Evolutionary conservation across 2,329 filamentous ascomycete genomes (phyloP).

Genomic region (Orbilia quercus): DNA sequence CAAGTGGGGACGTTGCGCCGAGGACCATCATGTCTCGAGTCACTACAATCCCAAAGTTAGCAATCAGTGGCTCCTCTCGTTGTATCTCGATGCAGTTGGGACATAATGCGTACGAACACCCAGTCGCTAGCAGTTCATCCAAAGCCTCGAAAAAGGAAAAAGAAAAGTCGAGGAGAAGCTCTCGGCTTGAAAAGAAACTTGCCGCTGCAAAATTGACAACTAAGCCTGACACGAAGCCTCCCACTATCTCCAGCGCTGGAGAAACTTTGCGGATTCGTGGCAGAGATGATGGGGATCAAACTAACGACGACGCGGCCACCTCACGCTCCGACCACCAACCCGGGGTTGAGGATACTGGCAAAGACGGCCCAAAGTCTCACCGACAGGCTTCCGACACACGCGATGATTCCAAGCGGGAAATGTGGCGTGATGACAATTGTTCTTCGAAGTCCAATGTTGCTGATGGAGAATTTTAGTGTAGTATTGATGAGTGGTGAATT

Average conservation of each 20-base stretch:
- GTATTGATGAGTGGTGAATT: too few species aligned
- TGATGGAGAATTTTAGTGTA: too few species aligned
- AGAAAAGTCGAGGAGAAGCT: constrained; percentile 24
- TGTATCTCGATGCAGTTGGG: constrained; percentile 39
- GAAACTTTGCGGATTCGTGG: constrained; percentile 39
- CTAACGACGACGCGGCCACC: too few species aligned
- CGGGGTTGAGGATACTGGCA: not conserved
- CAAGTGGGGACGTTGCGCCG: constrained; percentile 78
- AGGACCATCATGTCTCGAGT: constrained; percentile 87
- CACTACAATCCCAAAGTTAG: constrained; percentile 58
- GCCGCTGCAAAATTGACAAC: not conserved
- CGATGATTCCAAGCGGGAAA: not conserved
- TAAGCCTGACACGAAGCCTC: constrained; percentile 21
- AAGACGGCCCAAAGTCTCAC: not conserved
- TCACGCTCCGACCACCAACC: not conserved
- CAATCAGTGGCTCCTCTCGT: constrained; percentile 57
- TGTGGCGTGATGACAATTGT: too few species aligned
- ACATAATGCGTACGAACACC: not conserved
- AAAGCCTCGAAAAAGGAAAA: constrained; percentile 21
- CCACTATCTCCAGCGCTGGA: not conserved
- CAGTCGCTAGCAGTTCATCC: not conserved
- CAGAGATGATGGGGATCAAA: constrained; percentile 14
- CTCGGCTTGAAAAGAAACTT: constrained; percentile 21
- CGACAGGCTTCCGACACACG: not conserved
- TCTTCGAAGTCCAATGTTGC: too few species aligned